A percentile compares a stretch with the other conserved stretches of the same genome.
phyloP scores from a whole-genome alignment of 257 asterid genomes.

The Lycium barbarum region DNA sequence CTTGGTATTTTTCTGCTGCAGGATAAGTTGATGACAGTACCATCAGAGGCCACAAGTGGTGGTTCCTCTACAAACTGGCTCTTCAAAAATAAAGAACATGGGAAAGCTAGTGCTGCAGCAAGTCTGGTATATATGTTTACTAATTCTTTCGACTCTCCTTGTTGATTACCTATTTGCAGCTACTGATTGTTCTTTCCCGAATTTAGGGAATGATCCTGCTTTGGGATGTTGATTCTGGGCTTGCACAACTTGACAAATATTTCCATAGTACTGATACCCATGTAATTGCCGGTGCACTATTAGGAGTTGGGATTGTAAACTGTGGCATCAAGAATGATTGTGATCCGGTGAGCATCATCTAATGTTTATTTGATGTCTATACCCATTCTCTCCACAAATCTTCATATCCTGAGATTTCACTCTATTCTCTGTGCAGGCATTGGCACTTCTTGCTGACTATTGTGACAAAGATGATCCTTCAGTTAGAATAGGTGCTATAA shows the following conservation, averaged over 20 bases:
- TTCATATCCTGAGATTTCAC: conserved; percentile 24
- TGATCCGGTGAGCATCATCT: conserved; percentile 75
- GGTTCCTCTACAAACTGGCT: conserved; percentile 89
- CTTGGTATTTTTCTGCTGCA: conserved; percentile 36
- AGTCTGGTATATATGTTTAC: conserved; percentile 67
- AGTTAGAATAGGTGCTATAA: conserved; percentile 88
- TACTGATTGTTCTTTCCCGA: conserved; percentile 32
- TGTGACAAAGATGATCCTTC: conserved; percentile 77
- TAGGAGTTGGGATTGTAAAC: conserved; percentile 92
- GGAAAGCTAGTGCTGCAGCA: conserved; percentile 96
- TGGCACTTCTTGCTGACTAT: conserved; percentile 79
- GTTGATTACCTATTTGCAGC: not conserved
- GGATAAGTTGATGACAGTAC: conserved; percentile 94
- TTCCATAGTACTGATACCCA: conserved; percentile 80
- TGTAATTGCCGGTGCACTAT: conserved; percentile 79
- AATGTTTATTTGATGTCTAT: not conserved
- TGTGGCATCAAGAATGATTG: conserved; percentile 80
- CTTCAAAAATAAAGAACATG: conserved; percentile 90
- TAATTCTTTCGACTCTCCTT: not conserved
- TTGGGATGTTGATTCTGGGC: conserved; percentile 97
- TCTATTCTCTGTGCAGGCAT: conserved; percentile 29
- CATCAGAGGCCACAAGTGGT: conserved; percentile 80
- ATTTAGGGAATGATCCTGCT: conserved; percentile 91
- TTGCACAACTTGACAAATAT: conserved; percentile 91
- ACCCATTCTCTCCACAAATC: not conserved